Base-by-base conservation (phyloP, 169 alveolate genomes). In the Cyclospora cayetanensis region DNA sequence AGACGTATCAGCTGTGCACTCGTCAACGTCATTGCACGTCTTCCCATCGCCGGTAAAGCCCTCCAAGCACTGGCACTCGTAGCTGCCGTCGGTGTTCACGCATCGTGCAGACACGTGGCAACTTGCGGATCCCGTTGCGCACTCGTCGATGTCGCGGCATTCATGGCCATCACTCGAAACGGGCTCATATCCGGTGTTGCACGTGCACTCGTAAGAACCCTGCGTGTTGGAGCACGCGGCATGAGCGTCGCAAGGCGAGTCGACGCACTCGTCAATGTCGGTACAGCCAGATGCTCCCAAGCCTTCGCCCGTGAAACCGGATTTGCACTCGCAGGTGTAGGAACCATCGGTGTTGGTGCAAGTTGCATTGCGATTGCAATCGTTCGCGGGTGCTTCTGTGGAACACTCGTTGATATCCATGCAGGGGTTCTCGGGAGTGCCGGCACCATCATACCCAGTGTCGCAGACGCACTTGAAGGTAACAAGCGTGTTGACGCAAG, bases 361-460 rank as follows among this genome's bases (percentile, higher is more conserved):
- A 18, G n/a, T 29, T 39, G 95, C 93, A 37, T 87, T 84, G 25
- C 83, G 86, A 63, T 90, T 83, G 77, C 96, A 95, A 52, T 83
- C 76, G 90, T 93, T 41, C 15, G 79, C 25, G 7, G 92, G 95
- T 18, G 35, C 43, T 31, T 90, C 96, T 34, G 34, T 83, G 15
- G 80, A 43, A 66, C 96, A 95, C 80, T 95, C 96, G 80, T 95
- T 92, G 31, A 95, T 65, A 43, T 95, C 96, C 31, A 84, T 92
- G 37, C 94, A 91, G 1, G 92, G 92, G 88, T 50, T 72, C 20
- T 37, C 88, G 63, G 18, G 55, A 7, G 83, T 82, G 31, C 94
- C 94, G 12, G 9, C 55, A 0, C 94, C 94, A 3, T 31, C 41
- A 43, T 91, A 77, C 3, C 90, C 88, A 7, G 52, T 60, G 2